A percentile compares a stretch with the other conserved stretches of the same genome.
Conservation (phyloP, 805 yeast genomes). For the Lipomyces yamanashiensis region DNA sequence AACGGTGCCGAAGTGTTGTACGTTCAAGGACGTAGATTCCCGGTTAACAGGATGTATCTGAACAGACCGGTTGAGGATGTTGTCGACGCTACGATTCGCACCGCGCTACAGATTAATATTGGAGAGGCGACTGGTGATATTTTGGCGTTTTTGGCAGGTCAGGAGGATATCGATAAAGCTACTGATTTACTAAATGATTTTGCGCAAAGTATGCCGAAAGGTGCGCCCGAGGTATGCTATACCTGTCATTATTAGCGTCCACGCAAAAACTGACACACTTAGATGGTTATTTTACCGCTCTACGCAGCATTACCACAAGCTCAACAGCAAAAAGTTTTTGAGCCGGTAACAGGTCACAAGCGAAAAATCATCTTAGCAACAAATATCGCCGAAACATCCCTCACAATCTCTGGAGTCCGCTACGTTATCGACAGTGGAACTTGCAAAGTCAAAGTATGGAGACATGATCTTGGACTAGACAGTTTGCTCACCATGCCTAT, state of each 20-base stretch:
- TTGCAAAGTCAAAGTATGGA: slow-evolving; percentile 92
- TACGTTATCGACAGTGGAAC: slow-evolving; percentile 93
- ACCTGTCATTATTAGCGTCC: neutral
- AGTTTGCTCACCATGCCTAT: slow-evolving; percentile 89
- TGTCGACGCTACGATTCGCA: slow-evolving; percentile 74
- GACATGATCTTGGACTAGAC: slow-evolving; percentile 80
- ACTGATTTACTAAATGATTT: slow-evolving; percentile 57
- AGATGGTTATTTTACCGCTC: slow-evolving; percentile 75
- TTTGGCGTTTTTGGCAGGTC: slow-evolving; percentile 90
- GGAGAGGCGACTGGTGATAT: slow-evolving; percentile 87
- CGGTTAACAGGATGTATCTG: slow-evolving; percentile 75
- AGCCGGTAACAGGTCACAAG: slow-evolving; percentile 62
- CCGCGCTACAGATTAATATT: slow-evolving; percentile 77
- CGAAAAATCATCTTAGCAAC: slow-evolving; percentile 91
- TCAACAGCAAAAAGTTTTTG: slow-evolving; percentile 81
- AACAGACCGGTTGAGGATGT: slow-evolving; percentile 73
- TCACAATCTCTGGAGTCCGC: slow-evolving; percentile 91
- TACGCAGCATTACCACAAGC: slow-evolving; percentile 92
- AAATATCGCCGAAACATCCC: slow-evolving; percentile 96
- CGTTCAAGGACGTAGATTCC: slow-evolving; percentile 88
- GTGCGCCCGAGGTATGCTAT: slow-evolving; percentile 27
- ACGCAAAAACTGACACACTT: slow-evolving; percentile 26
- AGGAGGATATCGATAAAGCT: slow-evolving; percentile 92
- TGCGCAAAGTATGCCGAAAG: slow-evolving; percentile 18
- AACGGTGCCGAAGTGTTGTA: slow-evolving; percentile 75